Base-by-base conservation (phyloP, 805 yeast genomes). In the Ogataea dorogensis region DNA sequence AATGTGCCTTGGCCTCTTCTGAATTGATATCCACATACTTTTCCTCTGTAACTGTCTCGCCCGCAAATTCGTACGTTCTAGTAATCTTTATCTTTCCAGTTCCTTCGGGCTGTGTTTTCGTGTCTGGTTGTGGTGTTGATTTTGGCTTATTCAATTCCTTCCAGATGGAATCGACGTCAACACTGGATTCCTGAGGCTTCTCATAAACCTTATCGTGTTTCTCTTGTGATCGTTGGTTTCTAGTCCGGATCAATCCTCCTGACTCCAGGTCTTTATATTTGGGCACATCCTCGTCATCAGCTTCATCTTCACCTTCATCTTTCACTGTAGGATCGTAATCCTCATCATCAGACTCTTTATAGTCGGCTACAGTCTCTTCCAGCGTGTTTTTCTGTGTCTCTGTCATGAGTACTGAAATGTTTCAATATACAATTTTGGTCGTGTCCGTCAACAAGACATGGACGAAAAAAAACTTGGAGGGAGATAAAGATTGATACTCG, bases 1-100 rank as follows among this genome's bases (percentile, higher is more conserved):
- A 58, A 51, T 81, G 87, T 13, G 89, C 96, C 47, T 77, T 77
- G 0, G 94, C 98, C 56, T 87, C 96, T 10, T 93, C 93, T 7
- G 95, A 83, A 29, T 76, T 70, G 6, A 72, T 73, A 30, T 77
- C 82, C 1, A 93, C 97, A 60, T 71, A 67, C 59, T 86, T 87
- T 41, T 81, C 80, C 52, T 89, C 96, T 0, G 82, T 75, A 2
- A 83, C 70, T 2, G 78, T 67, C 50, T 84, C 84, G 5, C 97
- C 97, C 0, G 98, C 98, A 70, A 87, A 91, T 39, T 85, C 83
- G 56, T 86, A 91, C 2, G 80, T 75, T 44, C 93, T 71, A 42
- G 75, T 79, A 38, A 91, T 88, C 49, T 77, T 75, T 38, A 91
- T 73, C 54, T 71, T 24, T 71, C 33, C 25, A 17, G 19, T 14